Percentiles rank a stretch among this genome's conserved stretches.
Evolutionary conservation across 352 stramenopile genomes (phyloP).

Genomic region (Elongisporangium prolatum): DNA sequence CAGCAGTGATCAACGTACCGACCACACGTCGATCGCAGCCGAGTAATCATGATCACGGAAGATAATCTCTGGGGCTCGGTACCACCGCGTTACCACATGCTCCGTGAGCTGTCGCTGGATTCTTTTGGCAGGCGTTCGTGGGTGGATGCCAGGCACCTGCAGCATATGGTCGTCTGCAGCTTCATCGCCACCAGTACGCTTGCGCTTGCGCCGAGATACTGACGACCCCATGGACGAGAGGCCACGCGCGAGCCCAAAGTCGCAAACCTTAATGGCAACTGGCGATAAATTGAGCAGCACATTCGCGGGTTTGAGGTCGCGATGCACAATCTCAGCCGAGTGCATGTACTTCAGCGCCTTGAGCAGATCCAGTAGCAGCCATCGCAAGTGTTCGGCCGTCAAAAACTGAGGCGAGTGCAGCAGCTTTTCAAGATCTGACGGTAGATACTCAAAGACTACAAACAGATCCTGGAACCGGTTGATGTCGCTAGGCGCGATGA

Average conservation of each 20-base stretch:
- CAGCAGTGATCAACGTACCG: slow-evolving; percentile 39
- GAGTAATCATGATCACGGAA: slow-evolving; percentile 89
- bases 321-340: slow-evolving; percentile 85
- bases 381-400: slow-evolving; percentile 78
- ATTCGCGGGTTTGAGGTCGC: slow-evolving; percentile 86
- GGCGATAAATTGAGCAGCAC: slow-evolving; percentile 84
- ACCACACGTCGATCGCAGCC: slow-evolving; percentile 85
- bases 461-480: slow-evolving; percentile 78
- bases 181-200: slow-evolving; percentile 33
- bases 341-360: slow-evolving; percentile 91
- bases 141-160: slow-evolving; percentile 63
- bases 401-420: slow-evolving; percentile 83
- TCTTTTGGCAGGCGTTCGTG: slow-evolving; percentile 63
- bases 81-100: slow-evolving; percentile 95
- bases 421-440: slow-evolving; percentile 81
- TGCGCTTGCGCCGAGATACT: slow-evolving; percentile 50
- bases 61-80: slow-evolving; percentile 94
- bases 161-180: slow-evolving; percentile 52
- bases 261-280: slow-evolving; percentile 85
- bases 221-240: slow-evolving; percentile 57
- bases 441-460: slow-evolving; percentile 84
- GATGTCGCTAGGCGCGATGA: slow-evolving; percentile 74
- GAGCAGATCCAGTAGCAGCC: slow-evolving; percentile 79
- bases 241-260: slow-evolving; percentile 76
- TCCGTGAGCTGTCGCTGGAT: slow-evolving; percentile 92